phyloP scores from a whole-genome alignment of 371 early-diverging fungal species.

The Mucor irregularis region DNA sequence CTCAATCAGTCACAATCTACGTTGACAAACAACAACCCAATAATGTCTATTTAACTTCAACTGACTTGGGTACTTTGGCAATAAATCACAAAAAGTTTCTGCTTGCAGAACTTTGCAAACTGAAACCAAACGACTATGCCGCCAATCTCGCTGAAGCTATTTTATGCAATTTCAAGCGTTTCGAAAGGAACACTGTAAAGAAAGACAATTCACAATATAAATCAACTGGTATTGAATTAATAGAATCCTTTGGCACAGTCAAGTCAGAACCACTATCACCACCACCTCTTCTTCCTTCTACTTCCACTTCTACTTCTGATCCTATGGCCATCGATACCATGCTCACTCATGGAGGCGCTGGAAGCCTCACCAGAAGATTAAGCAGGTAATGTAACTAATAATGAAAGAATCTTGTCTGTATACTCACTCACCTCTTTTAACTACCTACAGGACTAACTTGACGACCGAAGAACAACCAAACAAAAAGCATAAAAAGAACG shows the following conservation, averaged over 20 bases:
- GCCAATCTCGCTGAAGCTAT: constrained; percentile 22
- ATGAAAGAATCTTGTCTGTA: too few relatives aligned
- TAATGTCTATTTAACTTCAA: constrained; percentile 20
- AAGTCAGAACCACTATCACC: constrained; percentile 30
- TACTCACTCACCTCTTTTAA: too few relatives aligned
- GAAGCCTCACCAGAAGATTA: not conserved
- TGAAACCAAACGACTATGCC: constrained; percentile 27
- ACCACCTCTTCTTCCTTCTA: constrained; percentile 7
- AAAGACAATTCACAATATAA: constrained; percentile 29
- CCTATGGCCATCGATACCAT: constrained; percentile 31
- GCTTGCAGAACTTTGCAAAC: constrained; percentile 25
- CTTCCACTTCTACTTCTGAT: not conserved
- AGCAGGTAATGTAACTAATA: too few relatives aligned
- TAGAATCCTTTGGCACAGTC: constrained; percentile 2
- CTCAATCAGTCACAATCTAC: too few relatives aligned
- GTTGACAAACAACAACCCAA: constrained; percentile 5
- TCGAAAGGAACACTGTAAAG: constrained; percentile 22
- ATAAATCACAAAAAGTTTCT: constrained; percentile 7
- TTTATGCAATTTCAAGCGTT: constrained; percentile 21
- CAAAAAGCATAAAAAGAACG: constrained; percentile 2
- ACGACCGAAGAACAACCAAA: constrained; percentile 16
- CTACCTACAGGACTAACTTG: too few relatives aligned
- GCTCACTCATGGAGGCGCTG: constrained; percentile 3
- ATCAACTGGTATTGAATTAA: constrained; percentile 14
- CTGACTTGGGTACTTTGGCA: constrained; percentile 20